Evolutionary conservation across 2,329 filamentous ascomycete genomes (phyloP).

Genomic region (Colletotrichum spaethianum): DNA sequence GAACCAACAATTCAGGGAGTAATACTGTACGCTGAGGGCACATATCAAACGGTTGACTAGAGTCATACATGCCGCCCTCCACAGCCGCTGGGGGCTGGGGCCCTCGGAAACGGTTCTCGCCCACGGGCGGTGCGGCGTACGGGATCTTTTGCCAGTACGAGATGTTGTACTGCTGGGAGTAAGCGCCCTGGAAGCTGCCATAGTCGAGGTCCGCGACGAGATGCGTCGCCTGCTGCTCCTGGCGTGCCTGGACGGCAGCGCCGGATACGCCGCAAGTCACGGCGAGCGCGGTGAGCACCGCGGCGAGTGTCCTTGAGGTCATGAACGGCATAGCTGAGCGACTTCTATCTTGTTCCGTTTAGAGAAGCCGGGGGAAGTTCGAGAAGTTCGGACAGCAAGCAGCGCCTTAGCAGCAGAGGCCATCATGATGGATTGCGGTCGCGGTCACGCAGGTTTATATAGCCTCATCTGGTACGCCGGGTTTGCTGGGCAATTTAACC

Average conservation of each 20-base stretch:
- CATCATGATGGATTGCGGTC: neutral
- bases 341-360: neutral
- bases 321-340: constrained; percentile 24
- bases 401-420: neutral
- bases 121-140: constrained; percentile 71
- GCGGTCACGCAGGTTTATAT: constrained; percentile 1
- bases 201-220: constrained; percentile 56
- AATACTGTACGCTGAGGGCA: constrained; percentile 70
- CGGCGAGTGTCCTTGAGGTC: constrained; percentile 6
- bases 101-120: constrained; percentile 71
- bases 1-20: neutral
- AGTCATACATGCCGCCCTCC: constrained; percentile 65
- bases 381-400: neutral
- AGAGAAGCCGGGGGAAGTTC: neutral
- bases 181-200: constrained; percentile 67
- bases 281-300: constrained; percentile 13
- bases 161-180: constrained; percentile 67
- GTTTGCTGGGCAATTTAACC: neutral
- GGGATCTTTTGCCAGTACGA: constrained; percentile 74
- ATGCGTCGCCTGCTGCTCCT: constrained; percentile 22
- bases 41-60: constrained; percentile 68
- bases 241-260: constrained; percentile 20
- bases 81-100: constrained; percentile 69
- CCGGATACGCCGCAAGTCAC: constrained; percentile 14
- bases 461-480: neutral